Evolutionary conservation across 306 rosid species (phyloP), one percentile per base, ranked within the genome.

Genomic region (Mucuna pruriens): DNA sequence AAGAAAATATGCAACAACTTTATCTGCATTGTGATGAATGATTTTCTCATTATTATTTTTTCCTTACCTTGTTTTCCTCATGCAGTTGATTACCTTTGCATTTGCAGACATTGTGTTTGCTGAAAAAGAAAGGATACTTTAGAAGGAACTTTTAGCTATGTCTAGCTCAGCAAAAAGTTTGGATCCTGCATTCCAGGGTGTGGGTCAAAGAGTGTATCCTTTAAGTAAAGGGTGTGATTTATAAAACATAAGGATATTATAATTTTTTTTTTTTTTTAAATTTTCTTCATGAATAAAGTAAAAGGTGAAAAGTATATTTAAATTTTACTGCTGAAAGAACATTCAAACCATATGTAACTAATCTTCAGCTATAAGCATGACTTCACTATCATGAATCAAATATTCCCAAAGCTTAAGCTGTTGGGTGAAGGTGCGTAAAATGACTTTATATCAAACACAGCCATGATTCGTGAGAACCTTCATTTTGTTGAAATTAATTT

Each of bases 171-270:
- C 93, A 63, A 95, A 95, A 88, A 79, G 49, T 85, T 78, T 89
- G 89, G 99, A 95, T 85, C 97, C 97, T 60, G 99, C 99, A 49
- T 93, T 95, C 87, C 99, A 95, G 83, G 97, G 94, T 82, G 93
- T 83, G 64, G 99, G 99, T 75, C 99, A 91, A 77, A 93, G 90
- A 87, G 84, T 80, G 99, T 95, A 95, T 95, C 99, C 99, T 88
- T 89, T 45, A 34, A 67, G 57, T 76, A 80, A 69, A 38, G 52
- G 17, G 68, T 45, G 46, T 83, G 76, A 6, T 80, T 81, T 78
- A 74, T 68, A 83, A 74, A 78, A 61, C 58, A 71, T 72, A 51
- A 62, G 34, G 57, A 74, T 25, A 34, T 9, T 82, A 60, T 49
- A 20, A n/a, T 51, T 69, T 29, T n/a, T 19, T 63, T 40, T 17